Percentiles rank a stretch among this genome's conserved stretches.
phyloP scores from a whole-genome alignment of 176 grass and related monocot species.

The Paspalum vaginatum region DNA sequence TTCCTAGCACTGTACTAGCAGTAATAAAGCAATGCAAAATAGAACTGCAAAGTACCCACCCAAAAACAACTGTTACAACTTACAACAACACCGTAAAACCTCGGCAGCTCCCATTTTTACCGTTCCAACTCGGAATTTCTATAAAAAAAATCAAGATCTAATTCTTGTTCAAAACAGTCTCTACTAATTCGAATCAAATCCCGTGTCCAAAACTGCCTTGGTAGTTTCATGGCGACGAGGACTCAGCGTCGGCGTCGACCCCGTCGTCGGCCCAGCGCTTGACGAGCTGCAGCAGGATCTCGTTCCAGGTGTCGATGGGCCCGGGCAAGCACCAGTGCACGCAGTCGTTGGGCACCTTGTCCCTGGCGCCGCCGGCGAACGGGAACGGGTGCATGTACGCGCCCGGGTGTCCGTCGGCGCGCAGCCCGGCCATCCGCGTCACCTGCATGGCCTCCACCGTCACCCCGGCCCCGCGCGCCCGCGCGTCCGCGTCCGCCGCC shows the following conservation, averaged over 20 bases:
- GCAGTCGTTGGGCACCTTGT: constrained; percentile 73
- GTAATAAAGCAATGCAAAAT: neutral
- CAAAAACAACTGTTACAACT: neutral
- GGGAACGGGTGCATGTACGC: constrained; percentile 70
- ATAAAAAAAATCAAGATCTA: neutral
- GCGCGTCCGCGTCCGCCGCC: constrained; percentile 23
- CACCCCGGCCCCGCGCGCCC: constrained; percentile 18
- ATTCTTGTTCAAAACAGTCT: neutral
- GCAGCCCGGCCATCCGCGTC: constrained; percentile 59
- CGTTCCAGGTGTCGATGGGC: constrained; percentile 85
- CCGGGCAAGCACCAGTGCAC: constrained; percentile 96
- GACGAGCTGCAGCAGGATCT: constrained; percentile 72
- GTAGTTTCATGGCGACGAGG: neutral
- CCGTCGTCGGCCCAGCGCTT: constrained; percentile 49
- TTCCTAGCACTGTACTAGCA: neutral
- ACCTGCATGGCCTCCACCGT: constrained; percentile 56
- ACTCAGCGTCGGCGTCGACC: neutral
- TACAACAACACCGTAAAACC: neutral
- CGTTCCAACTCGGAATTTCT: neutral
- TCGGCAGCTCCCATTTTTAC: neutral
- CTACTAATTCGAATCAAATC: neutral
- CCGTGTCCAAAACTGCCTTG: neutral
- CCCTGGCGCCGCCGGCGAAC: constrained; percentile 55
- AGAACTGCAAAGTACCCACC: neutral
- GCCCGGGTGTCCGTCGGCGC: constrained; percentile 71